Percentiles rank a stretch among this genome's conserved stretches.
phyloP scores from a whole-genome alignment of 176 grass and related monocot species.

The Oryza officinalis region DNA sequence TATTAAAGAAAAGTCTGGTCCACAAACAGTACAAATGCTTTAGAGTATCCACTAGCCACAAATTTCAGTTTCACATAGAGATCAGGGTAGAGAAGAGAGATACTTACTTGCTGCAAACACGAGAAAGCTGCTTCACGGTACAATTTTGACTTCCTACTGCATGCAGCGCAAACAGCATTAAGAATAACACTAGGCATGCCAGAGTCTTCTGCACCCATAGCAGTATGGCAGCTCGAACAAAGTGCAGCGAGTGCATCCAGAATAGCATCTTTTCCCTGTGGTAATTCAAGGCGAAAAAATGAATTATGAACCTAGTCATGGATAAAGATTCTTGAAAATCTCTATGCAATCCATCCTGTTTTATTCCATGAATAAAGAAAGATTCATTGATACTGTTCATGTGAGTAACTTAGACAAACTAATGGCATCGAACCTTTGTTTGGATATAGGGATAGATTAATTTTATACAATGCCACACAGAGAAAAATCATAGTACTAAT shows the following conservation, averaged over 20 bases:
- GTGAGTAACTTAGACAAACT: neutral
- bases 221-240: conserved; percentile 77
- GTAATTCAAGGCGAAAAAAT: conserved; percentile 32
- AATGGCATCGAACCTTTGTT: neutral
- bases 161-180: conserved; percentile 66
- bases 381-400: neutral
- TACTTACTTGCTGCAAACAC: conserved; percentile 95
- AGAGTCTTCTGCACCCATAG: conserved; percentile 68
- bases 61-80: conserved; percentile 27
- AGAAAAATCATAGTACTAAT: conserved; percentile 4
- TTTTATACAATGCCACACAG: neutral
- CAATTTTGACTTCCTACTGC: conserved; percentile 74
- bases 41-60: conserved; percentile 17
- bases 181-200: conserved; percentile 61
- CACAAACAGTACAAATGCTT: conserved; percentile 10
- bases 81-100: conserved; percentile 43
- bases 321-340: neutral
- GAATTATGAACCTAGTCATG: conserved; percentile 12
- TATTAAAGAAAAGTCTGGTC: conserved; percentile 17
- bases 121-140: conserved; percentile 90
- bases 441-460: neutral
- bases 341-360: conserved; percentile 3
- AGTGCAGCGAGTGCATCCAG: conserved; percentile 76
- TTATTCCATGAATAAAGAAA: conserved; percentile 2
- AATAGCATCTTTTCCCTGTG: conserved; percentile 92